Base-by-base conservation (phyloP, 768 basidiomycete genomes). In the Tylopilus plumbeoviolaceoides region DNA sequence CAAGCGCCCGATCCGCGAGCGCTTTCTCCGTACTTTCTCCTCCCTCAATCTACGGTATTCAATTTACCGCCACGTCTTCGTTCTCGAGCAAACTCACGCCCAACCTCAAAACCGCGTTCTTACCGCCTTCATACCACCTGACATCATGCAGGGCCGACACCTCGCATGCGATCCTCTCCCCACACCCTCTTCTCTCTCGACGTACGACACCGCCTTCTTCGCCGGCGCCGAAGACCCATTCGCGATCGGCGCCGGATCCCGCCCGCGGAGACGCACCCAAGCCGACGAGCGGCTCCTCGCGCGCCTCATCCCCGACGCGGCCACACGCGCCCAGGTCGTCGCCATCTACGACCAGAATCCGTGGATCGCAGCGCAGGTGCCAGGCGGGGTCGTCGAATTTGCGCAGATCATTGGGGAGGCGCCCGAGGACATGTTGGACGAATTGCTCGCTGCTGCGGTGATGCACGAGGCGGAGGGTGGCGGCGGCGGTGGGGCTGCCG, bases 131-230 rank as follows among this genome's bases (percentile, higher is more conserved):
- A 75, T 95, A 47, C 89, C 91, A 0, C 72, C 75, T 12, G 60
- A 72, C 5, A 74, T 89, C 5, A 68, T 80, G 12, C 70, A 75
- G 5, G 72, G 70, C 12, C 79, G 82, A 50, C 76, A 81, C 7
- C 73, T 90, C 55, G 82, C 86, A 9, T 97, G 87, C 59, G 95
- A 98, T 63, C 94, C 95, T 1, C 73, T 95, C 3, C 92, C 95
- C 0, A 94, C 95, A 0, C 71, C 70, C 7, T 77, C 78, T 1
- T 70, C 78, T 3, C 62, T 82, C 2, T 86, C 77, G 31, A 64
- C 61, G 38, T 97, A 97, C 69, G 78, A 92, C 56, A 72, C 77
- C 4, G 67, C 67, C n/a, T 97, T 94, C 70, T 95, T 98, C 72
- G 72, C 68, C 15, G 81, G 82, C 2, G 72, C 77, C 4, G 83